Base-by-base conservation (phyloP, 2,329 filamentous ascomycete species). In the Monilinia polystroma region DNA sequence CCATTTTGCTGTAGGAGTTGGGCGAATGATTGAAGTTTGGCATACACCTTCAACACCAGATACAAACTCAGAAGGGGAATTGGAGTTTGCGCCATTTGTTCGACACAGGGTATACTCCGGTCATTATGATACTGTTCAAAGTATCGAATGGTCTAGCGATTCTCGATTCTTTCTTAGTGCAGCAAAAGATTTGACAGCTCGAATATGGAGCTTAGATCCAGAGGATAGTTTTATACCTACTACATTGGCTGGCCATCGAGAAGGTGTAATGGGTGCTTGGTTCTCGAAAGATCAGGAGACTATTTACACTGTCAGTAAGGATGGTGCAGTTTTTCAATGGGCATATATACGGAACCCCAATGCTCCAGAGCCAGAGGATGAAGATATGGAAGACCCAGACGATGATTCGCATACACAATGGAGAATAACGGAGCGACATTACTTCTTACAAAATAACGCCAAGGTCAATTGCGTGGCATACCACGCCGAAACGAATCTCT, bases 261-360 rank as follows among this genome's bases (percentile, higher is more conserved):
- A 97, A 78, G 89, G 86, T 20, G 91, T 99, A 3, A 84, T 96
- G 65, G 92, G 90, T n/a, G 93, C 93, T n/a, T 99, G 93, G 88
- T 99, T 99, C 76, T 96, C 93, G 0, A 88, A 90, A 69, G 89
- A 96, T 73, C 95, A 99, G 77, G 96, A 99, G 79, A 92, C 87
- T 59, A 96, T 99, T 64, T 99, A 95, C 77, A 98, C 95, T 0
- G 87, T 97, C 70, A 97, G 94, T 79, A 96, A 96, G 77, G 96
- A 99, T 77, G 96, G 95, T n/a, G 93, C 95, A 3, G 84, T 98
- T 0, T 98, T 98, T 75, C 86, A 91, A 70, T 99, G 95, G 95
- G 88, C 91, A 75, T 99, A 95, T 78, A 85, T 87, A 66, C 76
- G 85, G 66, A 82, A 87, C 75, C 81, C 86, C 75, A 80, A 85